Conservation (phyloP, 192 early-diverging fungal genomes). For the Backusella tuberculispora region DNA sequence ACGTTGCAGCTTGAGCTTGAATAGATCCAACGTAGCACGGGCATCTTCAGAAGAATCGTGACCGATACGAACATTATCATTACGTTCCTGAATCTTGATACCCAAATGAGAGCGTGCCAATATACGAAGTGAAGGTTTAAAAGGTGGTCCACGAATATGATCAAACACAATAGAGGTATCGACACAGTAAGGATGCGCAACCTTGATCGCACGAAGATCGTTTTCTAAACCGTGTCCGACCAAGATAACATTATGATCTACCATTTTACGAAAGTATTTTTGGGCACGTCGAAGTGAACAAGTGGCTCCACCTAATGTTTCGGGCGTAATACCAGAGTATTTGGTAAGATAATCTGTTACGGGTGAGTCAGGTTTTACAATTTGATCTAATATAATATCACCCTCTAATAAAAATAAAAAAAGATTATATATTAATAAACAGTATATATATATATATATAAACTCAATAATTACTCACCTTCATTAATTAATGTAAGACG, state of each 20-base stretch:
- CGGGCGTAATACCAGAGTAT: slow-evolving; percentile 60
- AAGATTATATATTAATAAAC: neutral
- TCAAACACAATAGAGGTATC: slow-evolving; percentile 69
- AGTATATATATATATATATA: neutral
- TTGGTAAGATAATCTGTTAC: slow-evolving; percentile 59
- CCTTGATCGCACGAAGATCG: slow-evolving; percentile 66
- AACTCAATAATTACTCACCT: slow-evolving; percentile 17
- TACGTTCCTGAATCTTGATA: slow-evolving; percentile 57
- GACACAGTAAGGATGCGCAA: slow-evolving; percentile 62
- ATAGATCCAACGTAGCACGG: slow-evolving; percentile 62
- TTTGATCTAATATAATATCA: slow-evolving; percentile 48
- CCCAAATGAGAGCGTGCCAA: slow-evolving; percentile 56
- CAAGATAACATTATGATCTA: slow-evolving; percentile 52
- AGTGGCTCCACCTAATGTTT: slow-evolving; percentile 42
- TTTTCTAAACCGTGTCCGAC: slow-evolving; percentile 67
- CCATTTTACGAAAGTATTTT: slow-evolving; percentile 43
- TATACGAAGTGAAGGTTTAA: slow-evolving; percentile 54
- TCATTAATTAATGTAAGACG: slow-evolving; percentile 56
- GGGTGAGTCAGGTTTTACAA: slow-evolving; percentile 55
- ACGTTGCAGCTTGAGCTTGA: slow-evolving; percentile 56
- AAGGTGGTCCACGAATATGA: slow-evolving; percentile 52
- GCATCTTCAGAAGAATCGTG: slow-evolving; percentile 79
- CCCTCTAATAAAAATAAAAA: slow-evolving; percentile 29
- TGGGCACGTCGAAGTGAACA: slow-evolving; percentile 53
- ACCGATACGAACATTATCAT: slow-evolving; percentile 41